Conservation (phyloP, 768 basidiomycete genomes). For the Tulasnella sp. region DNA sequence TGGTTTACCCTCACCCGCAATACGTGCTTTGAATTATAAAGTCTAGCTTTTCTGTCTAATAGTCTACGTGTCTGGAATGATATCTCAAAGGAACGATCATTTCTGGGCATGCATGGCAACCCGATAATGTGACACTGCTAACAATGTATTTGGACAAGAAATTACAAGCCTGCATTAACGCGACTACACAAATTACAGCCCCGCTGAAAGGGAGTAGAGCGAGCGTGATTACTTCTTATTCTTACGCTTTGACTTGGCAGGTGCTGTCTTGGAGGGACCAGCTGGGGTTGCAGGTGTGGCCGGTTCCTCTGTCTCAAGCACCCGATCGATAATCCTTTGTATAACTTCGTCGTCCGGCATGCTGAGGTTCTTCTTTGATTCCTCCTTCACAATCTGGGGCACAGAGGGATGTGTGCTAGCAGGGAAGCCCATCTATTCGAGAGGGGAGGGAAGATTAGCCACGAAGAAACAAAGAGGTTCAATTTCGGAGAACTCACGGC, state of each 20-base stretch:
- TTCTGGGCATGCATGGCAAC: too few relatives aligned
- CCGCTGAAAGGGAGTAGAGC: too few relatives aligned
- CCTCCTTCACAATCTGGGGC: background rate
- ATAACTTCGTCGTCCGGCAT: background rate
- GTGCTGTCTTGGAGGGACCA: background rate
- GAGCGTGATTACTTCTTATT: background rate
- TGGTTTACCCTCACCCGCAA: too few relatives aligned
- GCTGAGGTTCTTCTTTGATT: background rate
- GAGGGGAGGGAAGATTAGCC: background rate
- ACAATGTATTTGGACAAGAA: too few relatives aligned
- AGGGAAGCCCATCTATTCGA: background rate
- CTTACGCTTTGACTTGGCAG: background rate
- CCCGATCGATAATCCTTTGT: background rate
- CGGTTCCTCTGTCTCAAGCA: background rate
- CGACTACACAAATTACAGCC: background rate
- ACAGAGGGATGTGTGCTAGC: background rate
- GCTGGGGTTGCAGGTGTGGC: background rate
- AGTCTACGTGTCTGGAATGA: too few relatives aligned
- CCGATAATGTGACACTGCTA: too few relatives aligned
- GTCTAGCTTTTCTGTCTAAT: too few relatives aligned
- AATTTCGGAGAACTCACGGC: background rate
- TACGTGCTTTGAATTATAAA: too few relatives aligned
- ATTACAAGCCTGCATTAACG: background rate
- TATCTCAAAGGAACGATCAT: too few relatives aligned
- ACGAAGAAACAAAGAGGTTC: too few relatives aligned